These are phyloP conservation scores for Stylonectria norvegica DNA, from an alignment of 2,329 filamentous ascomycete species.

Conservation along the genomic window DNA sequence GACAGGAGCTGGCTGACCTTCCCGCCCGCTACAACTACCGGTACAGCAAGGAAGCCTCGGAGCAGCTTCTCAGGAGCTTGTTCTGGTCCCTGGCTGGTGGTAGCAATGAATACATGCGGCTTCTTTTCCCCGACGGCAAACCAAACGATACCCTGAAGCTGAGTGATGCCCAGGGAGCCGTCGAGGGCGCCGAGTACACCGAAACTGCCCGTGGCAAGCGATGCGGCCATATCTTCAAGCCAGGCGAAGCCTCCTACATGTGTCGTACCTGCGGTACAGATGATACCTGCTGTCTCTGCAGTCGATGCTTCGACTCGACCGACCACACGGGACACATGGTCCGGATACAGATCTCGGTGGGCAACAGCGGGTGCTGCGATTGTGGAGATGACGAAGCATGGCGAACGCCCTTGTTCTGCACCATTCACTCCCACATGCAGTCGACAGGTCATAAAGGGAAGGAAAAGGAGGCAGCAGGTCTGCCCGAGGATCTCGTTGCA, in stretches of 20 bases:
- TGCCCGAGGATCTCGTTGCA: conserved; percentile 72
- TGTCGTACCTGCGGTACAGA: conserved; percentile 94
- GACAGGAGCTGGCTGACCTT: conserved; percentile 74
- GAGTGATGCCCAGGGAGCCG: conserved; percentile 82
- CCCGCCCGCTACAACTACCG: conserved; percentile 71
- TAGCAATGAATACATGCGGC: conserved; percentile 67
- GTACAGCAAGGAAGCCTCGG: conserved; percentile 68
- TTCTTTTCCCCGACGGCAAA: conserved; percentile 78
- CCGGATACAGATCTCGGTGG: conserved; percentile 79
- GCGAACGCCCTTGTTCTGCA: conserved; percentile 82
- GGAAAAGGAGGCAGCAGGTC: conserved; percentile 52
- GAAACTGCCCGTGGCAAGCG: conserved; percentile 86
- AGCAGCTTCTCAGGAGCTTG: conserved; percentile 71
- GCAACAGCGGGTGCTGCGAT: conserved; percentile 95
- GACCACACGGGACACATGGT: conserved; percentile 94
- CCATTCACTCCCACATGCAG: conserved; percentile 74
- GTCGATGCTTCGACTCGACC: conserved; percentile 89
- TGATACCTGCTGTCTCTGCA: conserved; percentile 93
- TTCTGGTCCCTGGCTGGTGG: conserved; percentile 84
- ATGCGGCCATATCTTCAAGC: conserved; percentile 96
- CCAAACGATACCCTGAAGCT: conserved; percentile 69
- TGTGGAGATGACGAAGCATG: conserved; percentile 96
- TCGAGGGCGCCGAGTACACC: conserved; percentile 92
- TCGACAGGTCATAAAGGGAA: conserved; percentile 56
- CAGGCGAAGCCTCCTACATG: conserved; percentile 87